A percentile compares a stretch with the other conserved stretches of the same genome.
Evolutionary conservation across 2,329 filamentous ascomycete genomes (phyloP).

Genomic region (Neofusicoccum sp.): DNA sequence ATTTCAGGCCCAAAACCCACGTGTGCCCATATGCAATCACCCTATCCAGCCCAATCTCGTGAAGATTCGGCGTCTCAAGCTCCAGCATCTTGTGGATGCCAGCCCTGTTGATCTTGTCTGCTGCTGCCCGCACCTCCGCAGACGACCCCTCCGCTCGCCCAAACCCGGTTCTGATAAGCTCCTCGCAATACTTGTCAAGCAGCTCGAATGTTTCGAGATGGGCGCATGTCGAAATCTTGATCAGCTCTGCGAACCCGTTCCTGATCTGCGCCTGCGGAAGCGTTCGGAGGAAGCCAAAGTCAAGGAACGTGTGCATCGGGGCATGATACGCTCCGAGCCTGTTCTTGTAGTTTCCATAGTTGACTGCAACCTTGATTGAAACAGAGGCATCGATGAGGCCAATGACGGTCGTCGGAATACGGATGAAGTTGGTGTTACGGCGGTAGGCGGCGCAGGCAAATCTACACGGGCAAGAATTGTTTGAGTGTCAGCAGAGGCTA

Average conservation of each 20-base stretch:
- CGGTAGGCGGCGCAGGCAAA: constrained; percentile 73
- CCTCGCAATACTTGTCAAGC: constrained; percentile 69
- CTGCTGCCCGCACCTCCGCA: constrained; percentile 60
- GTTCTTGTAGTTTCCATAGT: constrained; percentile 78
- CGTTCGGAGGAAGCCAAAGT: constrained; percentile 72
- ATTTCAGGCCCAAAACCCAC: constrained; percentile 39
- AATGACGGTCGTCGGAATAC: constrained; percentile 74
- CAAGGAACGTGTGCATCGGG: constrained; percentile 71
- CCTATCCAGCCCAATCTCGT: constrained; percentile 71
- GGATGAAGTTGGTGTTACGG: constrained; percentile 73
- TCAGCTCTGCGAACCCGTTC: constrained; percentile 74
- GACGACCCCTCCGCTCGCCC: constrained; percentile 61
- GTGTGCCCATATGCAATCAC: constrained; percentile 77
- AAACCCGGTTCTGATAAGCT: constrained; percentile 66
- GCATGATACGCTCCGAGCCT: constrained; percentile 73
- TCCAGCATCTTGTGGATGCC: constrained; percentile 74
- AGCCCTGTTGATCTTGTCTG: constrained; percentile 68
- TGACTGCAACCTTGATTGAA: constrained; percentile 77
- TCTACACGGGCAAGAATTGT: constrained; percentile 42
- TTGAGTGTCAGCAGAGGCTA: not conserved
- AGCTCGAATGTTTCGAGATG: constrained; percentile 68
- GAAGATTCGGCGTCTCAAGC: constrained; percentile 72
- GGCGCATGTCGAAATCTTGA: constrained; percentile 74
- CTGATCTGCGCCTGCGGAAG: constrained; percentile 69
- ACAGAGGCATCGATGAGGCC: constrained; percentile 75